Base-by-base conservation (phyloP, 2,329 filamentous ascomycete genomes). In the Aspergillus japonicus region DNA sequence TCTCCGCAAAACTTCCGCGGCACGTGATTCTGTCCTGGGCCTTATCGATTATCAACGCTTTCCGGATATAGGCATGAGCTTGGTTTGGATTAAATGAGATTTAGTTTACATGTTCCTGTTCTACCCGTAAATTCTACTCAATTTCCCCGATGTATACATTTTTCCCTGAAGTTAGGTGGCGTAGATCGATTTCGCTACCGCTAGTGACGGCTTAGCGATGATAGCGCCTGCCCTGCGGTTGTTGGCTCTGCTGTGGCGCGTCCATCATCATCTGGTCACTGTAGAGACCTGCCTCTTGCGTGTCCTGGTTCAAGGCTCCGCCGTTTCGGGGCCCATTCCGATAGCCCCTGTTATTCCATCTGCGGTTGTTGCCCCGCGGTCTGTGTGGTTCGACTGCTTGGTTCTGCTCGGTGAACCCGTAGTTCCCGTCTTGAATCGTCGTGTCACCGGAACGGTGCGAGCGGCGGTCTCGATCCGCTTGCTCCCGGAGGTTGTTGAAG, bases 211-310 rank as follows among this genome's bases (percentile, higher is more conserved):
- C 5, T 52, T 21, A 42, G 23, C 23, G 26, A 24, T 68, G 64
- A 19, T 66, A 58, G 33, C 66, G 55, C 58, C 61, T 65, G 21
- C 66, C 60, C 31, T 63, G 62, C 53, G 62, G 64, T 31, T 65
- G 66, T 2, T 64, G 63, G n/a, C 63, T 64, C 50, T 64, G 65
- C 26, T 64, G 53, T 12, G 74, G 73, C n/a, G 69, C 66, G 64
- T 78, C 76, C 16, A 74, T 66, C 71, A 77, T 73, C 74, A 78
- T 77, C 59, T 74, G 62, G 59, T 78, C 76, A 52, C 76, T 77
- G 60, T 77, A 77, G 4, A 77, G 67, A 3, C 72, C 68, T 4
- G 66, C 58, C 8, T 68, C 64, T 47, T 68, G 62, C 6, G 55
- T 31, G 26, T 60, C 50, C 56, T 56, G 63, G 50, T 58, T 64